Percentiles rank a stretch among this genome's conserved stretches.
These are phyloP conservation scores for Ulmus americana DNA, from an alignment of 331 rosid genomes.

Conservation along the genomic window DNA sequence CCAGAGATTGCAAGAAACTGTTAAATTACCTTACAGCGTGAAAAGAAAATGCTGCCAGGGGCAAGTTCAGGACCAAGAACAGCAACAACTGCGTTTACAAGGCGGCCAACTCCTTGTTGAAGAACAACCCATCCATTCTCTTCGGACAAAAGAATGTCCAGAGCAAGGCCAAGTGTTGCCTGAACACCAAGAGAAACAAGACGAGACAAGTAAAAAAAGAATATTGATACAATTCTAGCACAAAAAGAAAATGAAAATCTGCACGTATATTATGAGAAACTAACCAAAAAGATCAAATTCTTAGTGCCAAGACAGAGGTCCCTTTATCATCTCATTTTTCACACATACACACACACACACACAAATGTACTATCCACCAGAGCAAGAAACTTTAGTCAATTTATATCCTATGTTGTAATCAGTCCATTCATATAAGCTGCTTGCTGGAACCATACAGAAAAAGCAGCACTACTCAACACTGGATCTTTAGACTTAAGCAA, in stretches of 20 bases:
- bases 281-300: background rate
- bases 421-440: background rate
- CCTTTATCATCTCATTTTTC: background rate
- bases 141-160: slow-evolving; percentile 91
- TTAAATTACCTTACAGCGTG: slow-evolving; percentile 77
- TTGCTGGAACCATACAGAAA: too few species aligned
- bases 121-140: slow-evolving; percentile 83
- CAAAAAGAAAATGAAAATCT: background rate
- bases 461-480: too few species aligned
- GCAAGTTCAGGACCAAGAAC: slow-evolving; percentile 97
- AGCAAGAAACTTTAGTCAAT: background rate
- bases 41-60: slow-evolving; percentile 95
- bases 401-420: too few species aligned
- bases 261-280: slow-evolving; percentile 1
- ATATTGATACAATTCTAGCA: slow-evolving; percentile 15
- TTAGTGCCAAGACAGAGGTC: background rate
- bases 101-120: slow-evolving; percentile 96
- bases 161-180: slow-evolving; percentile 91
- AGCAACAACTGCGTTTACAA: slow-evolving; percentile 85
- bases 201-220: slow-evolving; percentile 17
- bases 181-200: slow-evolving; percentile 24
- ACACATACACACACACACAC: background rate
- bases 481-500: too few species aligned
- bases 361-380: background rate
- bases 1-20: background rate